These are phyloP conservation scores for Tylopilus sp. DNA, from an alignment of 768 basidiomycete species.

Conservation along the genomic window DNA sequence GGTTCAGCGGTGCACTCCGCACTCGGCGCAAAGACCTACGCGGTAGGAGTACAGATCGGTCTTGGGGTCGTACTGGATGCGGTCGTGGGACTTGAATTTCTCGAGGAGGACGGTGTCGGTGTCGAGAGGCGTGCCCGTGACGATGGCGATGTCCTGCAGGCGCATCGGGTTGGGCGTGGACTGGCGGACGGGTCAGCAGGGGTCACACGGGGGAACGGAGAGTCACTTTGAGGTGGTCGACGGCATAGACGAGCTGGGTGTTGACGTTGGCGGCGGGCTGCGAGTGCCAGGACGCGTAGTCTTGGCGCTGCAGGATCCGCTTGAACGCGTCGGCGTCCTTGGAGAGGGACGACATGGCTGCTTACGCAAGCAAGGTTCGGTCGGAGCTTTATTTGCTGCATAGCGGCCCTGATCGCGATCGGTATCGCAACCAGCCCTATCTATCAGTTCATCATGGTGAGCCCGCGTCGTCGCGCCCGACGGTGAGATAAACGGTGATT, in stretches of 20 bases:
- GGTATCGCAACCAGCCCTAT: slow-evolving; percentile 21
- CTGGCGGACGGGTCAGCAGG: slow-evolving; percentile 30
- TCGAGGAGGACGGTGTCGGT: slow-evolving; percentile 69
- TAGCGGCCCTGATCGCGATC: slow-evolving; percentile 21
- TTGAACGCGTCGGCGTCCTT: slow-evolving; percentile 73
- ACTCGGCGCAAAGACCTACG: slow-evolving; percentile 47
- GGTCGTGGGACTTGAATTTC: slow-evolving; percentile 79
- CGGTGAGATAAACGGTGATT: background rate
- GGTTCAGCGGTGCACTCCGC: slow-evolving; percentile 4
- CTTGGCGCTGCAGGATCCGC: slow-evolving; percentile 56
- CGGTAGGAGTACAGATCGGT: slow-evolving; percentile 87
- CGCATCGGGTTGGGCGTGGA: slow-evolving; percentile 78
- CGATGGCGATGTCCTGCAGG: slow-evolving; percentile 81
- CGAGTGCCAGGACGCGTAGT: slow-evolving; percentile 78
- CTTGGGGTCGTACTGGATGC: slow-evolving; percentile 74
- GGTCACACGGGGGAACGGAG: slow-evolving; percentile 4
- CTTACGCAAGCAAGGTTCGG: slow-evolving; percentile 27
- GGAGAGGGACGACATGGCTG: slow-evolving; percentile 62
- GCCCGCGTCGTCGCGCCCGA: slow-evolving; percentile 4
- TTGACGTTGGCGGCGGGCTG: slow-evolving; percentile 86
- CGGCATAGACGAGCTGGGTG: slow-evolving; percentile 83
- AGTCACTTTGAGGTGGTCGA: slow-evolving; percentile 74
- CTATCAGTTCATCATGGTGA: slow-evolving; percentile 31
- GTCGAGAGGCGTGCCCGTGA: slow-evolving; percentile 74
- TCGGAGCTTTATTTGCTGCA: slow-evolving; percentile 21